Evolutionary conservation across 495 filamentous ascomycete species (phyloP).

Genomic region (Astrocystis sublimbata): DNA sequence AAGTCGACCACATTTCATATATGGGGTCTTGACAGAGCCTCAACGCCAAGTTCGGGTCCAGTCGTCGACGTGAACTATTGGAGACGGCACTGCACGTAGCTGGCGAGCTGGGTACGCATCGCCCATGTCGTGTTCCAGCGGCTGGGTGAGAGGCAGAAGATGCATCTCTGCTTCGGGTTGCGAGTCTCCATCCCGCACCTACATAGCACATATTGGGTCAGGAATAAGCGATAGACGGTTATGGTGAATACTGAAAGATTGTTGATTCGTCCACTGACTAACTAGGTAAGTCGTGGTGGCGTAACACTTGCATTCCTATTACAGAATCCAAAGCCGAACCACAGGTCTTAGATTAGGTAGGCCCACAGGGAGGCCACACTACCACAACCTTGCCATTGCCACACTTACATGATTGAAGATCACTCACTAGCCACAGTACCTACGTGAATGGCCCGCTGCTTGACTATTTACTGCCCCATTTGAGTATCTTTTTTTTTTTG

Average conservation of each 20-base stretch:
- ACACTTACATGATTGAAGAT: too few relatives aligned
- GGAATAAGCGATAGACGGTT: not conserved
- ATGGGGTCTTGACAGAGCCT: slow-evolving; percentile 25
- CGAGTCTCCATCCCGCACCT: not conserved
- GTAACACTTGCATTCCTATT: slow-evolving; percentile 11
- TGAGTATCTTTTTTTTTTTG: too few relatives aligned
- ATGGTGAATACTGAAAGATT: not conserved
- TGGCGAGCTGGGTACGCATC: not conserved
- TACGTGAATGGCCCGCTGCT: too few relatives aligned
- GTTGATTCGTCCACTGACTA: too few relatives aligned
- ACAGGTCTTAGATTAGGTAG: too few relatives aligned
- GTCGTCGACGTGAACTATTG: not conserved
- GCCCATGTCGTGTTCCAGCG: not conserved
- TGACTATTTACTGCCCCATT: too few relatives aligned
- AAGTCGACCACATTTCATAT: slow-evolving; percentile 15
- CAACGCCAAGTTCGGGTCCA: slow-evolving; percentile 21
- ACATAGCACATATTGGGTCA: slow-evolving; percentile 1
- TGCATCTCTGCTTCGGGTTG: slow-evolving; percentile 2
- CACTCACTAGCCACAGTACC: too few relatives aligned
- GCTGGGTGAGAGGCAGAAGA: not conserved
- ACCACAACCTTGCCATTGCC: not conserved
- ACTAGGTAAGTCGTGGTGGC: slow-evolving; percentile 6
- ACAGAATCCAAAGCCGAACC: too few relatives aligned
- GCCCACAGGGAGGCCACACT: too few relatives aligned
- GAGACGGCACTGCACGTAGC: too few relatives aligned